phyloP scores from a whole-genome alignment of 2,329 filamentous ascomycete genomes.

The Rutstroemia sp. region DNA sequence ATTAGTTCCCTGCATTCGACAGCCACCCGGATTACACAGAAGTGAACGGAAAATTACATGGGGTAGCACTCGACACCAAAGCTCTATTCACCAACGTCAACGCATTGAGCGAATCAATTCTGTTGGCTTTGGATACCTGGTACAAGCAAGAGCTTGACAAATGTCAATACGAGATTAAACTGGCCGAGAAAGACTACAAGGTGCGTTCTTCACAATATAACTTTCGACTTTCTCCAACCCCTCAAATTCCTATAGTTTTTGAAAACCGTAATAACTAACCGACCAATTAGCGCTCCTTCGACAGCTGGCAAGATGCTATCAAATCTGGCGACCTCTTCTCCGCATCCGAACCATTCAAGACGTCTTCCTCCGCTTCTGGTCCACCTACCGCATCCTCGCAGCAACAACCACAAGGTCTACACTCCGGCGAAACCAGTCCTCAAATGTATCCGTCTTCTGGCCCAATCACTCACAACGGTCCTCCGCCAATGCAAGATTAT shows the following conservation, averaged over 20 bases:
- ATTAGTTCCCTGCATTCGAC: constrained; percentile 9
- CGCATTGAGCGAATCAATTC: constrained; percentile 6
- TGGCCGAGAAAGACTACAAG: constrained; percentile 9
- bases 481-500: background rate
- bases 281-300: background rate
- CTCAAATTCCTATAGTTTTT: background rate
- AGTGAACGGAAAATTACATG: constrained; percentile 8
- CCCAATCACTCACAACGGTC: background rate
- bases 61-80: constrained; percentile 3
- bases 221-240: too few species aligned
- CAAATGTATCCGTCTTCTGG: constrained; percentile 6
- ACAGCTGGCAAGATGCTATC: constrained; percentile 9
- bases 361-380: background rate
- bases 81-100: constrained; percentile 9
- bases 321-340: constrained; percentile 8
- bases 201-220: background rate
- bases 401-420: background rate
- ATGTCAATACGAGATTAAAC: constrained; percentile 6
- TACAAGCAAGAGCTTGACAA: constrained; percentile 7
- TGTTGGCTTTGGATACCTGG: constrained; percentile 7
- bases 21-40: constrained; percentile 10
- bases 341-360: constrained; percentile 6
- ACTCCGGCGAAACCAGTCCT: background rate
- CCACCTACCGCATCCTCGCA: background rate
- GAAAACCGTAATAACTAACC: background rate